Conservation (phyloP, 2,329 filamentous ascomycete genomes). For the Claviceps sp. region DNA sequence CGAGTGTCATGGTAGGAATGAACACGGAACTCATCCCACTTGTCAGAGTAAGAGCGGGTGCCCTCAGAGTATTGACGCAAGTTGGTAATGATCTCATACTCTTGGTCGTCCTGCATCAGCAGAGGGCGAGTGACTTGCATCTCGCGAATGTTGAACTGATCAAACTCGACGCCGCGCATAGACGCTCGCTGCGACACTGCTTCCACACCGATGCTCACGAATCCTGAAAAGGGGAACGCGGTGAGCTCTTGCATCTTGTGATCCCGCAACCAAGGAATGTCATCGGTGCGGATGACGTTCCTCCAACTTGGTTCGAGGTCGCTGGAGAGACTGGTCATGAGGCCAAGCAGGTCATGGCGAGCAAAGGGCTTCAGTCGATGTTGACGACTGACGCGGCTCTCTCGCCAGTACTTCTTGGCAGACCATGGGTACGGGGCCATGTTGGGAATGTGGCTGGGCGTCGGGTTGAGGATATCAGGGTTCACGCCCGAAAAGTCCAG, state of each 20-base stretch:
- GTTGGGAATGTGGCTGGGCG: slow-evolving; percentile 23
- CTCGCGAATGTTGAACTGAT: slow-evolving; percentile 3
- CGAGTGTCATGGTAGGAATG: slow-evolving; percentile 36
- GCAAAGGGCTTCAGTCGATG: slow-evolving; percentile 26
- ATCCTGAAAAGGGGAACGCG: slow-evolving; percentile 42
- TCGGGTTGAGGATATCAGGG: slow-evolving; percentile 18
- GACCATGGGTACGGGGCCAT: slow-evolving; percentile 36
- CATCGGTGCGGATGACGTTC: slow-evolving; percentile 31
- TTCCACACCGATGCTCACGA: slow-evolving; percentile 37
- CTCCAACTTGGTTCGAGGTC: slow-evolving; percentile 35
- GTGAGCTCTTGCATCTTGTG: slow-evolving; percentile 43
- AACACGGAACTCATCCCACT: slow-evolving; percentile 43
- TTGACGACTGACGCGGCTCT: slow-evolving; percentile 28
- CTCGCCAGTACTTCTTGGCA: slow-evolving; percentile 33
- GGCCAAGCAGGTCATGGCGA: slow-evolving; percentile 33
- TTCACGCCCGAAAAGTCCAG: slow-evolving; percentile 12
- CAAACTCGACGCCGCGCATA: slow-evolving; percentile 9
- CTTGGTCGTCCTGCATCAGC: slow-evolving; percentile 4
- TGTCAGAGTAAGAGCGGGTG: slow-evolving; percentile 22
- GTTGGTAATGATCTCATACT: slow-evolving; percentile 15
- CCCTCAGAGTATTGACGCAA: slow-evolving; percentile 16
- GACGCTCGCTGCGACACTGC: slow-evolving; percentile 25
- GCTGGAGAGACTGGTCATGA: slow-evolving; percentile 29
- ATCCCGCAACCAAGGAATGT: slow-evolving; percentile 43
- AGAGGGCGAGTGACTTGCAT: slow-evolving; percentile 4